Evolutionary conservation across 2,329 filamentous ascomycete genomes (phyloP).

Genomic region (Ophiostoma himal-ulmi): DNA sequence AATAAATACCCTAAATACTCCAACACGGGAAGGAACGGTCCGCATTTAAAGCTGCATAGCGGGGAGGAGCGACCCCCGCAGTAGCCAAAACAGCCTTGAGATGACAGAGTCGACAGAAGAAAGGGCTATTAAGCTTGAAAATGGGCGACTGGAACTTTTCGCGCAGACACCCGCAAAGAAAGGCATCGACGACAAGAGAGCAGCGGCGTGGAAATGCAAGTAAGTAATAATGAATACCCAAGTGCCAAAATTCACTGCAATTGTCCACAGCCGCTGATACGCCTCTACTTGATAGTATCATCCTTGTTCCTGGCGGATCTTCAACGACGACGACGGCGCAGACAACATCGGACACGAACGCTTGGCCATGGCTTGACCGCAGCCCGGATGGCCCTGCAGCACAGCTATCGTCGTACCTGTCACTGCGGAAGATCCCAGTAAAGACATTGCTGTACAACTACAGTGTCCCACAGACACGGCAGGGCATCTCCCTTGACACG

Average conservation of each 20-base stretch:
- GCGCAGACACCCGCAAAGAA: background rate
- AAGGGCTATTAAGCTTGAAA: background rate
- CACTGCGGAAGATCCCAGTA: background rate
- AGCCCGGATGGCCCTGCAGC: background rate
- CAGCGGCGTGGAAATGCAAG: background rate
- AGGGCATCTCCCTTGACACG: background rate
- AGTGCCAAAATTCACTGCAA: background rate
- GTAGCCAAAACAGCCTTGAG: background rate
- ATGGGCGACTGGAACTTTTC: background rate
- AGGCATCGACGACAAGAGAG: background rate
- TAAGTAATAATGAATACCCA: background rate
- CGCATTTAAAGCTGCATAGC: background rate
- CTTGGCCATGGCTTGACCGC: background rate
- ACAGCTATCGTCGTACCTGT: background rate
- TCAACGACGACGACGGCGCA: background rate
- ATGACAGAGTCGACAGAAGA: background rate
- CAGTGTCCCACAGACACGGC: background rate
- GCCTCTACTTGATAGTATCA: background rate
- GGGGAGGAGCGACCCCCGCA: background rate
- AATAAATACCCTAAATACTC: background rate
- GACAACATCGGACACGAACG: background rate
- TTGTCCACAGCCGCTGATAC: background rate
- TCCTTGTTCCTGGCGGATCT: background rate
- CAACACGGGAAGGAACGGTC: background rate
- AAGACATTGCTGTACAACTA: background rate